phyloP scores from a whole-genome alignment of 257 asterid species.

The Fraxinus cuspidata region DNA sequence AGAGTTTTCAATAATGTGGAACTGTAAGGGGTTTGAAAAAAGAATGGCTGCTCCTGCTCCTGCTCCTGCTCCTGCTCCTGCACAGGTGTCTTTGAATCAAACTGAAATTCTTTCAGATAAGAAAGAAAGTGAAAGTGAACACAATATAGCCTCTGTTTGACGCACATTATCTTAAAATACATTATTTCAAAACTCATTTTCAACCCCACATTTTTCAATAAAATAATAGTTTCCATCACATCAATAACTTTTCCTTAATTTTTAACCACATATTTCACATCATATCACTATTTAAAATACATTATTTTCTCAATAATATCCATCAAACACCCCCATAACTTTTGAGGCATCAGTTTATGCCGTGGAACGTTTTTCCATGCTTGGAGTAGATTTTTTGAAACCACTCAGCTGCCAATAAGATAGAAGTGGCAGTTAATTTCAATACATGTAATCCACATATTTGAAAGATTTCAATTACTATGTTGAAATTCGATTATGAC shows the following conservation, averaged over 20 bases:
- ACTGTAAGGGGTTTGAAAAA: conserved; percentile 68
- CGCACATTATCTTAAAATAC: no score
- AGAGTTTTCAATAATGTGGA: conserved; percentile 84
- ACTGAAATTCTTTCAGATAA: conserved; percentile 19
- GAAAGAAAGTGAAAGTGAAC: conserved; percentile 15
- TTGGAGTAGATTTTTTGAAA: neutral
- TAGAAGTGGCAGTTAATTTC: neutral
- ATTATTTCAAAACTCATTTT: no score
- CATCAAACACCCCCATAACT: no score
- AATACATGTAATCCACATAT: neutral
- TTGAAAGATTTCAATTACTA: neutral
- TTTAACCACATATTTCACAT: no score
- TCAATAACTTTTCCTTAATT: no score
- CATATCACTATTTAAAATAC: no score
- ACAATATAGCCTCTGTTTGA: no score
- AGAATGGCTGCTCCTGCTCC: conserved; percentile 62
- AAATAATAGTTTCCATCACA: no score
- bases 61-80: neutral
- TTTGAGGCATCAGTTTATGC: conserved; percentile 16
- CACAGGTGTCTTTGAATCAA: conserved; percentile 50
- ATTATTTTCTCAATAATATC: no score
- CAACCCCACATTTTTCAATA: no score
- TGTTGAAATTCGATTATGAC: neutral
- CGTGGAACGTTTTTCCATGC: neutral
- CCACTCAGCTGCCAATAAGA: neutral